These are phyloP conservation scores for Vitis rotundifolia DNA, from an alignment of 164 flowering plant genomes.

Conservation along the genomic window DNA sequence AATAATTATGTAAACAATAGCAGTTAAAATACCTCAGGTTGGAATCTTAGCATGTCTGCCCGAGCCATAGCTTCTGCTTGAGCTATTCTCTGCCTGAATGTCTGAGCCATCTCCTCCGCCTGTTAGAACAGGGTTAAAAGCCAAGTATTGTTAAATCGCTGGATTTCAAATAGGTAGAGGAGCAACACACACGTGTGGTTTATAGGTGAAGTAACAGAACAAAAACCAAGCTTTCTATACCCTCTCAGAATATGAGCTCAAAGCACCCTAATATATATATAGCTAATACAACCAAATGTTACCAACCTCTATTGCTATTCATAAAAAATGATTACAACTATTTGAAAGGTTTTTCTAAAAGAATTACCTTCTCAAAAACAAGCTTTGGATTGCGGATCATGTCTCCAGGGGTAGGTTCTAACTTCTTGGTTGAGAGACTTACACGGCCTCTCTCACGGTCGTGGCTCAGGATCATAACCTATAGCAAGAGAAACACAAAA, in stretches of 20 bases:
- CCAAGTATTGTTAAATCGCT: neutral
- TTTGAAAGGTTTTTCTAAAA: neutral
- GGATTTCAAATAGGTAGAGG: neutral
- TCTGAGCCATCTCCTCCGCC: constrained; percentile 99
- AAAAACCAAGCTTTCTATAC: no score
- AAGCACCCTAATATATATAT: no score
- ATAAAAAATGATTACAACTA: no score
- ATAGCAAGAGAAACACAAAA: constrained; percentile 6
- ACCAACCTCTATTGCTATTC: no score
- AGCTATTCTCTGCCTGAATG: constrained; percentile 97
- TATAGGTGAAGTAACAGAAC: no score
- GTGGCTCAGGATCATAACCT: constrained; percentile 97
- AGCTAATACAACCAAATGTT: no score
- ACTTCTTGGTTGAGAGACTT: constrained; percentile 95
- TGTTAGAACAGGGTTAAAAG: constrained; percentile 23
- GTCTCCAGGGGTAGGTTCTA: constrained; percentile 99
- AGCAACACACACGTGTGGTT: no score
- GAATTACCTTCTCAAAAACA: constrained; percentile 91
- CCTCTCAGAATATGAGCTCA: no score
- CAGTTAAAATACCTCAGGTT: constrained; percentile 74
- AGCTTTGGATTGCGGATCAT: constrained; percentile 97
- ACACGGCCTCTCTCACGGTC: constrained; percentile 96
- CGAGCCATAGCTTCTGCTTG: constrained; percentile 99
- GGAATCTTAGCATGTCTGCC: constrained; percentile 95
- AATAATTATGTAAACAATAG: neutral